These are phyloP conservation scores for Tolypocladium endophyticum DNA, from an alignment of 2,329 filamentous ascomycete genomes.

Conservation along the genomic window DNA sequence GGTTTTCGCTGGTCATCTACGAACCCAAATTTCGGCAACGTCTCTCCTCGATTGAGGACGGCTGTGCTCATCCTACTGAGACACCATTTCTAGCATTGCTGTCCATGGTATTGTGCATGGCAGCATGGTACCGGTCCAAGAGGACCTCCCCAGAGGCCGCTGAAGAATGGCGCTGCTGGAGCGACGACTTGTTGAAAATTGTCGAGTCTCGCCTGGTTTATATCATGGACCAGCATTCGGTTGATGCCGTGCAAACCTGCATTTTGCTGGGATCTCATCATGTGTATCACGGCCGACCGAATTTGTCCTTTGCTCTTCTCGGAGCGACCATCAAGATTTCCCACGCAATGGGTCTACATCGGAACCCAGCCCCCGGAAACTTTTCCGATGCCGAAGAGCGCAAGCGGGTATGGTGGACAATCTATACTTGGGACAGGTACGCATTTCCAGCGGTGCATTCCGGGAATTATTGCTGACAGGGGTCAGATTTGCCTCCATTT, in stretches of 20 bases:
- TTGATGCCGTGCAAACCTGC: slow-evolving; percentile 25
- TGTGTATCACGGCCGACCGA: slow-evolving; percentile 30
- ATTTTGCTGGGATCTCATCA: slow-evolving; percentile 28
- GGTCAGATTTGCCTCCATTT: slow-evolving; percentile 17
- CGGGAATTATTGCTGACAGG: background rate
- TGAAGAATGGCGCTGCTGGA: slow-evolving; percentile 1
- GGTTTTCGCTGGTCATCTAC: slow-evolving; percentile 31
- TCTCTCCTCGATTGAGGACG: slow-evolving; percentile 20
- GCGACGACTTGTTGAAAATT: background rate
- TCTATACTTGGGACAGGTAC: slow-evolving; percentile 29
- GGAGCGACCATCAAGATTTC: slow-evolving; percentile 22
- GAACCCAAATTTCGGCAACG: slow-evolving; percentile 26
- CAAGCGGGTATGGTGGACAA: slow-evolving; percentile 29
- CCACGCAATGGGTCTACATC: background rate
- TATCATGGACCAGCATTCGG: slow-evolving; percentile 26
- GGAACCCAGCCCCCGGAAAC: slow-evolving; percentile 9
- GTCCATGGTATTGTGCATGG: slow-evolving; percentile 18
- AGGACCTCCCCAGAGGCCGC: background rate
- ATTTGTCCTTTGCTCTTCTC: slow-evolving; percentile 22
- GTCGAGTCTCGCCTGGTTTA: slow-evolving; percentile 24
- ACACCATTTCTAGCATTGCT: slow-evolving; percentile 25
- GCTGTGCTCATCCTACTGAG: slow-evolving; percentile 20
- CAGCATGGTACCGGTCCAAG: background rate
- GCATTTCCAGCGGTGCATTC: background rate
- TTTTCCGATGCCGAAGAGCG: slow-evolving; percentile 20